Evolutionary conservation across 371 early-diverging fungal species (phyloP).

Genomic region (Zopfochytrium polystomum): DNA sequence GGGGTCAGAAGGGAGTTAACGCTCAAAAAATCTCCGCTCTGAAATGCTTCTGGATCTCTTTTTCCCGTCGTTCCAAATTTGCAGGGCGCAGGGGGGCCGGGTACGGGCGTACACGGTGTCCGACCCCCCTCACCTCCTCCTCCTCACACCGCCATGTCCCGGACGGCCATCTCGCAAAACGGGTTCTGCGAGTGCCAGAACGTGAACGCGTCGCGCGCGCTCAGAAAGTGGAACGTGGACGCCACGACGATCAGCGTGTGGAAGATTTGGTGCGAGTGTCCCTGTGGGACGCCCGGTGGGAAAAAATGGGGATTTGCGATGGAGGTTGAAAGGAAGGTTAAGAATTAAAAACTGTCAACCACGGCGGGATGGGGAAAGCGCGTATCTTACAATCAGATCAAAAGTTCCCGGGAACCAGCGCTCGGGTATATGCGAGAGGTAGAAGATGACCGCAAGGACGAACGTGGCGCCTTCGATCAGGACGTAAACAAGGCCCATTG

Average conservation of each 20-base stretch:
- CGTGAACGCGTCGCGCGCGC: constrained; percentile 62
- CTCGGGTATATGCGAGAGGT: constrained; percentile 70
- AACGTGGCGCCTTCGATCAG: constrained; percentile 69
- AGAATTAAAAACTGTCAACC: constrained; percentile 1
- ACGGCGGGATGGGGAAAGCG: too few species aligned
- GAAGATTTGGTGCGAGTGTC: constrained; percentile 88
- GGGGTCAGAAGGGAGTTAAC: too few species aligned
- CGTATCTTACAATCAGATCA: constrained; percentile 64
- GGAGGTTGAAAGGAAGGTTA: constrained; percentile 3
- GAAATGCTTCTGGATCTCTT: too few species aligned
- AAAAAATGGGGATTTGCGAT: too few species aligned
- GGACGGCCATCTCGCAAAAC: too few species aligned
- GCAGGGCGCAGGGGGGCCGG: too few species aligned
- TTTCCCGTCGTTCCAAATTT: too few species aligned
- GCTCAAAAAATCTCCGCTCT: too few species aligned
- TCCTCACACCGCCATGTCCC: too few species aligned
- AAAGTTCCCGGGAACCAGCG: constrained; percentile 62
- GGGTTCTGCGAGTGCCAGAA: constrained; percentile 43
- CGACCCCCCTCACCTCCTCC: too few species aligned
- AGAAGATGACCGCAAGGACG: constrained; percentile 76
- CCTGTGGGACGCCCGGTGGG: too few species aligned
- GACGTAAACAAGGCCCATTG: constrained; percentile 62
- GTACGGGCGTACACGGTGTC: too few species aligned
- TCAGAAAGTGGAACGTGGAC: constrained; percentile 71
- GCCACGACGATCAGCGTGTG: constrained; percentile 78